Evolutionary conservation across 1,139 yeast genomes (phyloP), one percentile per base, ranked within the genome.

Genomic region (Debaryomyces robertsiae): DNA sequence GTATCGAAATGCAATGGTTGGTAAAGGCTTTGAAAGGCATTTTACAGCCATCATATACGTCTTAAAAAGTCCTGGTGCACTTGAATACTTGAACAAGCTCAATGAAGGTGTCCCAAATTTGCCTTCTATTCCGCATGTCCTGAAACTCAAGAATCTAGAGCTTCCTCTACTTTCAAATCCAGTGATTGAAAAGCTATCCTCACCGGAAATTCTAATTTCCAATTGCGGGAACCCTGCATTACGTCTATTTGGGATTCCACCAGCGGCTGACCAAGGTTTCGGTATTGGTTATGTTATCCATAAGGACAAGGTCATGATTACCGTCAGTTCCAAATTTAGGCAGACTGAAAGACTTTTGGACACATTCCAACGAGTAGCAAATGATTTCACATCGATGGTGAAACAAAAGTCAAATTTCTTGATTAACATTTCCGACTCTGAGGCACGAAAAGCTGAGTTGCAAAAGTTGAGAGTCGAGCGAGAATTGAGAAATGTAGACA

Each of bases 171-270:
- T 59, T 70, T 89, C 56, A 68, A 95, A 46, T 73, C 89, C 56
- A 67, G 77, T 67, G 11, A 58, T 73, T 35, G 73, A 69, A 23
- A 61, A 57, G 44, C 58, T 79, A 32, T 61, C 70, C 34, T 58
- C 66, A 13, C 76, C 77, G 0, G 77, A 72, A 42, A 49, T 73
- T 23, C 58, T 73, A 38, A 66, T 73, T 32, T 64, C 73, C 18
- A 85, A 85, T 56, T 85, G 94, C 65, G 94, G 94, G 14, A 85
- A 84, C 54, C 85, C 89, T 9, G 89, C 93, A 0, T 72, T 85
- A 48, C 76, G 77, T 36, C 65, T 82, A 13, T 85, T 85, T 66
- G 93, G 93, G 6, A 77, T 85, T 22, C 83, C 91, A 0, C 94
- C 93, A 1, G 87, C 89, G 0, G 70, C 75, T 17, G 81, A 85